Evolutionary conservation across 2,329 filamentous ascomycete species (phyloP).

Genomic region (Pseudocercospora cruenta): DNA sequence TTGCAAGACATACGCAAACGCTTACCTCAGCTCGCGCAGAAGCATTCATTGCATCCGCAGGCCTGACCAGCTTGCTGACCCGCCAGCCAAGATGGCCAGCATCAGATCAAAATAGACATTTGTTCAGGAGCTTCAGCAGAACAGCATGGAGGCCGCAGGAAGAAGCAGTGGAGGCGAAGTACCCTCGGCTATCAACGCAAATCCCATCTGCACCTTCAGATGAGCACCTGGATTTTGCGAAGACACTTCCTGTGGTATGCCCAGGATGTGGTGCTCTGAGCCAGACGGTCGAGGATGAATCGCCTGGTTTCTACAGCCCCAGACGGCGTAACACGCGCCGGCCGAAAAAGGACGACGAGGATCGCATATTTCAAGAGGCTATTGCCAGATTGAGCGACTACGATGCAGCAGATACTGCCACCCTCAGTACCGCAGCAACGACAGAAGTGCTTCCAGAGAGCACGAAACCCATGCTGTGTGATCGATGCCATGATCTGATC

Average conservation of each 20-base stretch:
- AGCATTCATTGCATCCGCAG: not conserved
- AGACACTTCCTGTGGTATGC: conserved; percentile 45
- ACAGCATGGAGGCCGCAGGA: conserved; percentile 3
- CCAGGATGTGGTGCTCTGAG: conserved; percentile 66
- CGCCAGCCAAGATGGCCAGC: not conserved
- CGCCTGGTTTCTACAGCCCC: conserved; percentile 62
- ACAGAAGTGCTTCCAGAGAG: not conserved
- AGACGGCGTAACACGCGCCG: conserved; percentile 46
- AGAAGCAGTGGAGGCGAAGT: not conserved
- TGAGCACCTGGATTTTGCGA: conserved; percentile 19
- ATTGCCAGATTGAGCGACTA: conserved; percentile 24
- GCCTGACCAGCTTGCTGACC: not conserved
- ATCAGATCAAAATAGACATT: not conserved
- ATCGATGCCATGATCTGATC: conserved; percentile 80
- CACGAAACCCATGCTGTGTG: conserved; percentile 61
- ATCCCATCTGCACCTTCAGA: not conserved
- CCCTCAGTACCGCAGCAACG: not conserved
- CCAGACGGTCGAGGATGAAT: conserved; percentile 58
- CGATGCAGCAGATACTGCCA: not conserved
- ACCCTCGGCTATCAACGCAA: not conserved
- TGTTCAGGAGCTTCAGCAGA: conserved; percentile 19
- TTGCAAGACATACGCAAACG: not conserved
- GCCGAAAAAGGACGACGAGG: conserved; percentile 37
- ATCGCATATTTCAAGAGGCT: conserved; percentile 42
- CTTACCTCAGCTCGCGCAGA: not conserved